These are phyloP conservation scores for Alnus rubra DNA, from an alignment of 306 rosid species.

Conservation along the genomic window DNA sequence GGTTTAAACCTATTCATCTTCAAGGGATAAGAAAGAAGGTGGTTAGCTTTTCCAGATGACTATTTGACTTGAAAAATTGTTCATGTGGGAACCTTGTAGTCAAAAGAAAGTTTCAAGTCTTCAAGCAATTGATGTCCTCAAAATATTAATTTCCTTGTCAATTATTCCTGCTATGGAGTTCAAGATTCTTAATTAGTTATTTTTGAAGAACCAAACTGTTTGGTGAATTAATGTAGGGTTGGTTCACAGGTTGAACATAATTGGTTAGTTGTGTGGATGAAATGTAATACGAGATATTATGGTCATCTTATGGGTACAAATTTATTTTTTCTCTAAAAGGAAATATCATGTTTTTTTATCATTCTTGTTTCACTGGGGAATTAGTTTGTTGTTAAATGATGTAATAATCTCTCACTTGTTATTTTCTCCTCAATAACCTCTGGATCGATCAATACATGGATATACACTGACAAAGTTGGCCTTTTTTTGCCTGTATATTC, in stretches of 20 bases:
- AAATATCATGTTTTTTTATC: background rate
- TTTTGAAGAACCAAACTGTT: background rate
- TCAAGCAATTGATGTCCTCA: background rate
- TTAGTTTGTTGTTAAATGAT: background rate
- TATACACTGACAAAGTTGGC: background rate
- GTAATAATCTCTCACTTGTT: background rate
- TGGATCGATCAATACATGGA: background rate
- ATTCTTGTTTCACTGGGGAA: background rate
- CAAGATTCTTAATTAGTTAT: background rate
- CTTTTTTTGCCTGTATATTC: background rate
- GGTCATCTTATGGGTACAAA: background rate
- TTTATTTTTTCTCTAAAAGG: background rate
- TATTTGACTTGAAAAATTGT: background rate
- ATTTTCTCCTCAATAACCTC: background rate
- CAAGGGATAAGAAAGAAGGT: background rate
- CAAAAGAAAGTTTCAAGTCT: background rate
- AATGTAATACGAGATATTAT: background rate
- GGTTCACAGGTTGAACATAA: background rate
- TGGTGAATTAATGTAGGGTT: background rate
- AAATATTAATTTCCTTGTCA: background rate
- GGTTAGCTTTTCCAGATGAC: background rate
- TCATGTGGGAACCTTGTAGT: background rate
- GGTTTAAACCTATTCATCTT: background rate
- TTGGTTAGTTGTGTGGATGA: background rate
- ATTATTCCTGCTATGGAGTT: background rate